A percentile compares a stretch with the other conserved stretches of the same genome.
Conservation (phyloP, 208 protist genomes). For the Wallacemonas collosoma region DNA sequence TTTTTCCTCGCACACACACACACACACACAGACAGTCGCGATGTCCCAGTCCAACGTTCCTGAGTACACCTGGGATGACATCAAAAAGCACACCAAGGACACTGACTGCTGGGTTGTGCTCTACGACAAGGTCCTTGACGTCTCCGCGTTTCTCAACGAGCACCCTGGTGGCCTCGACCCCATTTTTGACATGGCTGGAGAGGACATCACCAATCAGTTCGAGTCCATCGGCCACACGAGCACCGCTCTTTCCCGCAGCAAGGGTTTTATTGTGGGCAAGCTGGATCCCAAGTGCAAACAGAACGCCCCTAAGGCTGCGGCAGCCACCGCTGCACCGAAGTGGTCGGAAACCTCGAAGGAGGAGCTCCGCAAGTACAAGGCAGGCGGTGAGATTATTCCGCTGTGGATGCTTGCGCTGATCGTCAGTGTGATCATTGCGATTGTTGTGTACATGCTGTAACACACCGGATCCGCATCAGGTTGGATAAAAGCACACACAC, state of each 20-base stretch:
- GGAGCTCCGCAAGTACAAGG: slow-evolving; percentile 64
- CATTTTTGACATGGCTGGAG: slow-evolving; percentile 77
- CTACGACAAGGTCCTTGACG: slow-evolving; percentile 91
- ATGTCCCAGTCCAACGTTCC: slow-evolving; percentile 50
- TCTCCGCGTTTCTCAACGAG: slow-evolving; percentile 86
- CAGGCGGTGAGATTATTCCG: slow-evolving; percentile 53
- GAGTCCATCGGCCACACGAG: slow-evolving; percentile 83
- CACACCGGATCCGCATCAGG: no score
- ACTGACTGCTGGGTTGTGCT: slow-evolving; percentile 93
- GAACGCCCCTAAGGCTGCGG: slow-evolving; percentile 8
- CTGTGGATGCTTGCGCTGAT: slow-evolving; percentile 41
- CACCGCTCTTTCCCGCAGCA: slow-evolving; percentile 59
- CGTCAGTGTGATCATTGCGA: slow-evolving; percentile 29
- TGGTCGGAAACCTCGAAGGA: slow-evolving; percentile 56
- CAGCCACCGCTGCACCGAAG: slow-evolving; percentile 32
- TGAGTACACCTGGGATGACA: slow-evolving; percentile 87
- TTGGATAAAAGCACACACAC: no score
- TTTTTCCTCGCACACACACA: background rate
- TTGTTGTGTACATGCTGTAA: slow-evolving; percentile 40
- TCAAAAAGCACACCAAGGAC: slow-evolving; percentile 87
- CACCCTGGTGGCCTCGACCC: slow-evolving; percentile 92
- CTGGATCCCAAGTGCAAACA: slow-evolving; percentile 50
- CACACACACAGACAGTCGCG: slow-evolving; percentile 1
- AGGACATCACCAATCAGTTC: slow-evolving; percentile 84
- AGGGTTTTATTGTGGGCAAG: slow-evolving; percentile 72